Evolutionary conservation across 768 basidiomycete genomes (phyloP).

Genomic region (Omphalotus guepiniiformis): DNA sequence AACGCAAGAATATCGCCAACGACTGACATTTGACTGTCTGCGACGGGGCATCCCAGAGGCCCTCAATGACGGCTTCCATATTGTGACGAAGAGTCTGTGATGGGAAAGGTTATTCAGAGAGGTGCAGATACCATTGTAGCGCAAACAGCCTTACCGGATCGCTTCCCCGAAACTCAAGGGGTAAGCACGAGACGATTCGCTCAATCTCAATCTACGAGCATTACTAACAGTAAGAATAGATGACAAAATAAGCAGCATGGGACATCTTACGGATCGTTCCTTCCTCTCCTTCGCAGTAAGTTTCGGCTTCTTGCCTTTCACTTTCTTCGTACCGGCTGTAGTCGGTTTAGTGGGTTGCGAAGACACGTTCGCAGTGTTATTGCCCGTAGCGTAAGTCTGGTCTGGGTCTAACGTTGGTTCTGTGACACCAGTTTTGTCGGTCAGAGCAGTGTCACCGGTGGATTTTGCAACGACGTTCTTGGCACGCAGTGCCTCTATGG

Average conservation of each 20-base stretch:
- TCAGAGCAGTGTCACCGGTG: conserved; percentile 17
- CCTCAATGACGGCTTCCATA: conserved; percentile 78
- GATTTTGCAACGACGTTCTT: conserved; percentile 27
- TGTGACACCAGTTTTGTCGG: conserved; percentile 16
- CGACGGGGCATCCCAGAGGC: conserved; percentile 59
- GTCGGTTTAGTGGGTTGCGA: conserved; percentile 34
- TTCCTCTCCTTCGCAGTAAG: conserved; percentile 79
- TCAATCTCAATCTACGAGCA: conserved; percentile 64
- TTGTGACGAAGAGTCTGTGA: conserved; percentile 64
- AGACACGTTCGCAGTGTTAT: conserved; percentile 36
- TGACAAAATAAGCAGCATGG: not conserved
- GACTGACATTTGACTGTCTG: conserved; percentile 58
- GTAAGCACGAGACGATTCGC: conserved; percentile 68
- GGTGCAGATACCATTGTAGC: not conserved
- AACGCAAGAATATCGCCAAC: not conserved
- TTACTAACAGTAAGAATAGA: not conserved
- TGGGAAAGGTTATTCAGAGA: conserved; percentile 1
- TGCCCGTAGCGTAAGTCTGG: conserved; percentile 37
- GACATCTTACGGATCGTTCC: conserved; percentile 58
- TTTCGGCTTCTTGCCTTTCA: conserved; percentile 60
- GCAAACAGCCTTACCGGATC: conserved; percentile 58
- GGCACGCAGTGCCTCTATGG: conserved; percentile 48
- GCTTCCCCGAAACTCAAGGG: conserved; percentile 86
- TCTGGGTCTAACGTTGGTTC: conserved; percentile 40
- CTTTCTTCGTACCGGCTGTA: conserved; percentile 40